Evolutionary conservation across 2,329 filamentous ascomycete genomes (phyloP).

Genomic region (Dactylellina cionopaga): DNA sequence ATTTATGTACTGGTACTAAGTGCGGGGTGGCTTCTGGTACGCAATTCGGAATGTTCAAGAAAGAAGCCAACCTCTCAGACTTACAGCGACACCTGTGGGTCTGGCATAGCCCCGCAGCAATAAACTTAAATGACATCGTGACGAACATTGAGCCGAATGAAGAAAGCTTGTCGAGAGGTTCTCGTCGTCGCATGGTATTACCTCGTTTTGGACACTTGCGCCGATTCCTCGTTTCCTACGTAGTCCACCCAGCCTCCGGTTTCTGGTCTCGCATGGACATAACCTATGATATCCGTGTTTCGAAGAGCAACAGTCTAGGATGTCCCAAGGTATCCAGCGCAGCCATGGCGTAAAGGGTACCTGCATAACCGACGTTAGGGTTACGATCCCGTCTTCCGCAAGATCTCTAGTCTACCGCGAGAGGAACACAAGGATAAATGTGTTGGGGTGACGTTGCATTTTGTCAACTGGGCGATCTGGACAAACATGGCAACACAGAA

Average conservation of each 20-base stretch:
- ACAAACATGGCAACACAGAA: slow-evolving; percentile 22
- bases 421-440: neutral
- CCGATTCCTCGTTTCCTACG: neutral
- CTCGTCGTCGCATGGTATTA: slow-evolving; percentile 9
- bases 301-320: neutral
- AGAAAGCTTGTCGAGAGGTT: neutral
- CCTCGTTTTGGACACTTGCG: neutral
- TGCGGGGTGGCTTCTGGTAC: too few relatives aligned
- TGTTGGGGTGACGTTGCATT: slow-evolving; percentile 45
- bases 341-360: slow-evolving; percentile 36
- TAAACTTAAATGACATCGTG: too few relatives aligned
- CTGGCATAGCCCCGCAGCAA: too few relatives aligned
- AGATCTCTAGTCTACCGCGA: neutral
- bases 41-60: too few relatives aligned
- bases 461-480: neutral
- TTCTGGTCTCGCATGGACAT: slow-evolving; percentile 13
- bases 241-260: neutral
- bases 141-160: too few relatives aligned
- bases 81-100: too few relatives aligned
- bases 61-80: too few relatives aligned
- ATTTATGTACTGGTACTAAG: too few relatives aligned
- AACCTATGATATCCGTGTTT: neutral
- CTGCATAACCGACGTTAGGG: slow-evolving; percentile 32
- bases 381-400: slow-evolving; percentile 2
- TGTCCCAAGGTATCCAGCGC: neutral